These are phyloP conservation scores for Phaeophleospora eucalypticola DNA, from an alignment of 2,329 filamentous ascomycete species.

Conservation along the genomic window DNA sequence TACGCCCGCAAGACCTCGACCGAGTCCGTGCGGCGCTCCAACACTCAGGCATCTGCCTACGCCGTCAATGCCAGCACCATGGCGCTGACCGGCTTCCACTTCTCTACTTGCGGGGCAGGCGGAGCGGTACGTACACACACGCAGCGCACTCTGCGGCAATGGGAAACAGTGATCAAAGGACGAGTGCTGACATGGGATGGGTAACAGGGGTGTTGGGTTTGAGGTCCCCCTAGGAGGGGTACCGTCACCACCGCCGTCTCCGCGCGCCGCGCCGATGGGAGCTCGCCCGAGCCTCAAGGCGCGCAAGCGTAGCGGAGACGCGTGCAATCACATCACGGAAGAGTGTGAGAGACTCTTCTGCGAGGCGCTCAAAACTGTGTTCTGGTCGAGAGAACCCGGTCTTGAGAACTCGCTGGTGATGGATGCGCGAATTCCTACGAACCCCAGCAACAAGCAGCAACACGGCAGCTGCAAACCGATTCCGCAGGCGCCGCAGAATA, in stretches of 20 bases:
- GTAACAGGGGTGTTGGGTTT: conserved; percentile 92
- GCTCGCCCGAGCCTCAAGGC: conserved; percentile 24
- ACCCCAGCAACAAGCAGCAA: conserved; percentile 20
- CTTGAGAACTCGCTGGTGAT: conserved; percentile 72
- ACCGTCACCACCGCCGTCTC: conserved; percentile 80
- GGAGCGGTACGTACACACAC: conserved; percentile 23
- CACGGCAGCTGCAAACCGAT: conserved; percentile 15
- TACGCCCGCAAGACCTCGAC: conserved; percentile 41
- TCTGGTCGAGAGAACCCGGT: conserved; percentile 73
- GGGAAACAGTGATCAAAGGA: conserved; percentile 1
- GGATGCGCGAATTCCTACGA: conserved; percentile 56
- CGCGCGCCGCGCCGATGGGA: conserved; percentile 41
- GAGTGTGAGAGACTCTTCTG: conserved; percentile 99
- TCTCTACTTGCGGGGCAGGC: conserved; percentile 87
- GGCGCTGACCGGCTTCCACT: conserved; percentile 79
- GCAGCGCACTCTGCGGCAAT: neutral
- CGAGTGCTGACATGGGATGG: conserved; percentile 16
- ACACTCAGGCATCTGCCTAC: conserved; percentile 89
- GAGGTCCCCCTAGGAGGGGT: conserved; percentile 77
- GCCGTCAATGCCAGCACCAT: conserved; percentile 66
- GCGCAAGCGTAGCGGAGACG: conserved; percentile 65
- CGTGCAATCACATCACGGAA: conserved; percentile 93
- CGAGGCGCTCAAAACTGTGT: conserved; percentile 87
- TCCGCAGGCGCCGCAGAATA: conserved; percentile 17
- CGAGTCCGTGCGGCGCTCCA: conserved; percentile 64